These are phyloP conservation scores for Flaveria robusta DNA, from an alignment of 129 eudicot species.

Conservation along the genomic window DNA sequence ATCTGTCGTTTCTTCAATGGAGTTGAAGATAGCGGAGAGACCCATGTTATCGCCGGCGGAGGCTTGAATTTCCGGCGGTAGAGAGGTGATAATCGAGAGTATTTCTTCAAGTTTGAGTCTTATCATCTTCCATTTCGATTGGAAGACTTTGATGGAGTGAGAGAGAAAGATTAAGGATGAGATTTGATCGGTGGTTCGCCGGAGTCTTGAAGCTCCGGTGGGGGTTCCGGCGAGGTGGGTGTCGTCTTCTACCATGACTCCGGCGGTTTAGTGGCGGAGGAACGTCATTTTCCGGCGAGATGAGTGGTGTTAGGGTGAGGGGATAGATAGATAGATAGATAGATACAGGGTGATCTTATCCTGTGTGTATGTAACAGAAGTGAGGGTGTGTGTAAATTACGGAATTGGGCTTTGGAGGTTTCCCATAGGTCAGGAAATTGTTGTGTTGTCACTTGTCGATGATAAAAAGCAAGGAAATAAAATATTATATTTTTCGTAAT, in stretches of 20 bases:
- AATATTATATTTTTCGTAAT: too few relatives aligned
- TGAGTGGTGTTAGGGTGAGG: conserved; percentile 11
- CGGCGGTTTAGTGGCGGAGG: conserved; percentile 1
- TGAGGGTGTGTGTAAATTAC: conserved; percentile 16
- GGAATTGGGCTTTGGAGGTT: conserved; percentile 20
- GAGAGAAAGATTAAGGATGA: conserved; percentile 53
- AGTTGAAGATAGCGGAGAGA: conserved; percentile 39
- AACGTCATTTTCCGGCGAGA: conserved; percentile 34
- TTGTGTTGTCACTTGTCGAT: too few relatives aligned
- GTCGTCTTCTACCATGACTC: conserved; percentile 44
- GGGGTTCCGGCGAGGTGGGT: conserved; percentile 30
- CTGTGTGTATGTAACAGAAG: conserved; percentile 28
- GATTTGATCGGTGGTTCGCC: conserved; percentile 47
- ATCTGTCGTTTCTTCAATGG: conserved; percentile 42
- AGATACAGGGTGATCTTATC: conserved; percentile 33
- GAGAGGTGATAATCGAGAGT: conserved; percentile 44
- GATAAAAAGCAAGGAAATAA: too few relatives aligned
- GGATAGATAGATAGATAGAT: background rate
- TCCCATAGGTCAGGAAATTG: background rate
- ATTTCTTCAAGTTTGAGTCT: conserved; percentile 65
- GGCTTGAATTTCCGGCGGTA: conserved; percentile 44
- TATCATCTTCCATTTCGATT: conserved; percentile 67
- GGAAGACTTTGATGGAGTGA: conserved; percentile 59
- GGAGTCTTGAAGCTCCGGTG: conserved; percentile 31
- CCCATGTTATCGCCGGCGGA: conserved; percentile 34